Evolutionary conservation across 2,329 filamentous ascomycete genomes (phyloP), one percentile per base, ranked within the genome.

Genomic region (Lasiodiplodia citricola): DNA sequence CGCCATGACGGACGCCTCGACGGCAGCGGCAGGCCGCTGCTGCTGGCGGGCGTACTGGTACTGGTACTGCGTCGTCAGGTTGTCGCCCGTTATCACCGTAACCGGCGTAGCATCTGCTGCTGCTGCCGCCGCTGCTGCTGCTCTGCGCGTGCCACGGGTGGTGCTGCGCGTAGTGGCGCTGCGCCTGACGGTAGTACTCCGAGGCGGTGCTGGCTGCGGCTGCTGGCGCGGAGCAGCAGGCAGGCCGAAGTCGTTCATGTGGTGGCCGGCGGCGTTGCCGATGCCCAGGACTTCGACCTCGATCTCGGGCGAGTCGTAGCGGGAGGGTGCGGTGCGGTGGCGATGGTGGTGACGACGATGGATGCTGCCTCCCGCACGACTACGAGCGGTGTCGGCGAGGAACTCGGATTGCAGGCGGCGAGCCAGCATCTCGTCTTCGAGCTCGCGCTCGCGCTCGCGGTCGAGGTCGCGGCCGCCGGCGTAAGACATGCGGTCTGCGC

Each of bases 201-300:
- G 41, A 21, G 56, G 37, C n/a, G 56, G 21, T 2, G 41, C 16
- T 18, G n/a, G 78, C 76, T 18, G 77, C 74, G 44, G 75, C 71
- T 47, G 75, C 70, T 37, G 37, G 18, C 16, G 41, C 54, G 54
- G 28, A 10, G 60, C 74, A 74, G 23, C 74, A 54, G 64, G 64
- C 2, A 44, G 28, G 18, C 63, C 71, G 68, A 79, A 80, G 5
- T 90, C 87, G 69, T 89, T 89, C 83, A 89, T 85, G 73, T 88
- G 87, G 73, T 90, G 87, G 16, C 81, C 83, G 1, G 83, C 81
- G 14, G 84, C 80, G 70, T 88, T 88, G 25, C 84, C 84, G 10
- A 86, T 70, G 28, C 80, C 83, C 25, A 86, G 86, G 18, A 86
- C 77, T 2, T 82, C 83, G 31, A 82, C 78, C 57, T 81, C 81